Percentiles rank a stretch among this genome's conserved stretches.
phyloP scores from a whole-genome alignment of 225 moss, liverwort and hornwort genomes.

The Asterella californica region DNA sequence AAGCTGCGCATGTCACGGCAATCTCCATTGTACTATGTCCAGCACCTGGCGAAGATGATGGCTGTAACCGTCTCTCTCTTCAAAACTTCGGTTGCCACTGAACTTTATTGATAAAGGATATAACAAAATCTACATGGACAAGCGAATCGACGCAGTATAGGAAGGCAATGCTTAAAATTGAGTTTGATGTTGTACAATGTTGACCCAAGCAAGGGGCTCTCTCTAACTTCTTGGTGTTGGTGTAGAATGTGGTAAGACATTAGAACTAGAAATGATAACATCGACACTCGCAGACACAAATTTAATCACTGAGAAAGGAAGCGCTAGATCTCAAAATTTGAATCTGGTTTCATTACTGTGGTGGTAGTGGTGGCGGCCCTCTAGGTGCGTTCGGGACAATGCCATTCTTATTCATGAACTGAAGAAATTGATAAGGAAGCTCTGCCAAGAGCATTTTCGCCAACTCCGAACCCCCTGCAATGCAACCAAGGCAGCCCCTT shows the following conservation, averaged over 20 bases:
- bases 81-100: not conserved
- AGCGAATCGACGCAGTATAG: conserved; percentile 1
- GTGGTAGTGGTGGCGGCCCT: not conserved
- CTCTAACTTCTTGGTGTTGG: not conserved
- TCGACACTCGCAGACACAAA: not conserved
- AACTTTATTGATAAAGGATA: conserved; percentile 6
- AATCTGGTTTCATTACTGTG: not conserved
- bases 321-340: not conserved
- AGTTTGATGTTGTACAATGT: conserved; percentile 10
- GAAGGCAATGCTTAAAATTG: not conserved
- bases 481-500: not conserved
- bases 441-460: conserved; percentile 73
- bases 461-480: conserved; percentile 51
- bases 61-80: not conserved
- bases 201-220: conserved; percentile 1
- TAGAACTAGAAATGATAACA: not conserved
- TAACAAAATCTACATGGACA: conserved; percentile 11
- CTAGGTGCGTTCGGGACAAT: conserved; percentile 37
- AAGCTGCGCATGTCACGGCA: too few species aligned
- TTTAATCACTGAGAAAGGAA: not conserved
- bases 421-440: conserved; percentile 66
- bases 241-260: not conserved
- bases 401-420: conserved; percentile 60
- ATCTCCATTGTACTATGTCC: not conserved
- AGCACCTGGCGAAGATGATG: not conserved